These are phyloP conservation scores for Excoecaria agallocha DNA, from an alignment of 345 rosid genomes.

Conservation along the genomic window DNA sequence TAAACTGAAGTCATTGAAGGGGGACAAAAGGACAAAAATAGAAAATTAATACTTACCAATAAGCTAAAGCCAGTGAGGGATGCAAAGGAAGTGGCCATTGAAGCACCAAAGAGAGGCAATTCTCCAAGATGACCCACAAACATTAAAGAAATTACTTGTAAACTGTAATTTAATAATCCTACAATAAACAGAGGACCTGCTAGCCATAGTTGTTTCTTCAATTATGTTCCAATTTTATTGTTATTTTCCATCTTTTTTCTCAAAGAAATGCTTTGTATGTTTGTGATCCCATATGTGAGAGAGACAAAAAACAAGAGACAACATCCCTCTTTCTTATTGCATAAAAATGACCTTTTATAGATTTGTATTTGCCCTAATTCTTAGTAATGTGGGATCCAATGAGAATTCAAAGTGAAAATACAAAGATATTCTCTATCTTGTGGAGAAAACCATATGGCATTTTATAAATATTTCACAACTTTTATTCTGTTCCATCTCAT, in stretches of 20 bases:
- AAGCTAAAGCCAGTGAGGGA: background rate
- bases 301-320: too few relatives aligned
- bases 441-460: too few relatives aligned
- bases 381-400: too few relatives aligned
- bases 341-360: too few relatives aligned
- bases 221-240: background rate
- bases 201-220: constrained; percentile 2
- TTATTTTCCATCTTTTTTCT: background rate
- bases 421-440: too few relatives aligned
- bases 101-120: background rate
- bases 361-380: too few relatives aligned
- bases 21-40: background rate
- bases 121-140: constrained; percentile 11
- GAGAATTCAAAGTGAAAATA: too few relatives aligned
- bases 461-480: too few relatives aligned
- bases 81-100: constrained; percentile 9
- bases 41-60: background rate
- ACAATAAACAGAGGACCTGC: background rate
- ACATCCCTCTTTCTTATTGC: too few relatives aligned
- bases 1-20: background rate
- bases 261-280: too few relatives aligned
- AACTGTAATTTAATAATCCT: constrained; percentile 3
- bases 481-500: too few relatives aligned
- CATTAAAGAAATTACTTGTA: constrained; percentile 6
- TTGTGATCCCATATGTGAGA: too few relatives aligned